phyloP scores from a whole-genome alignment of 306 rosid genomes.

The Ormosia emarginata region DNA sequence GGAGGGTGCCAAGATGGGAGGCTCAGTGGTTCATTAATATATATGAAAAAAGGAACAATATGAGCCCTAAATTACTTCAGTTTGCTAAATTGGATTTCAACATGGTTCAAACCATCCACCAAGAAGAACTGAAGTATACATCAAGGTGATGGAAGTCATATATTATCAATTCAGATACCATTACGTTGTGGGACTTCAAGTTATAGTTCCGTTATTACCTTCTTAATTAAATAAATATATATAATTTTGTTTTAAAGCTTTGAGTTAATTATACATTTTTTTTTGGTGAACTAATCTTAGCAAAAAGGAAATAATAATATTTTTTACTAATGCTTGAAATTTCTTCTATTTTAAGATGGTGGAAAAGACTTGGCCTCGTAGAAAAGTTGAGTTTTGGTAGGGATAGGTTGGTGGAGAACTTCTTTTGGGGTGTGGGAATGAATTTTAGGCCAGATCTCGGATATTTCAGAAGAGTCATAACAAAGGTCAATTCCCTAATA shows the following conservation, averaged over 20 bases:
- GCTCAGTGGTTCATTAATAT: constrained; percentile 19
- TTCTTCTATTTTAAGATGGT: constrained; percentile 7
- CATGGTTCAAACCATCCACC: constrained; percentile 3
- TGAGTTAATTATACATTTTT: too few species aligned
- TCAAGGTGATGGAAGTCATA: neutral
- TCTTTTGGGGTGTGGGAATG: constrained; percentile 9
- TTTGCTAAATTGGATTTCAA: constrained; percentile 10
- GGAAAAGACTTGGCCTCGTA: neutral
- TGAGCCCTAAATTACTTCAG: neutral
- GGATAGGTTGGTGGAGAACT: constrained; percentile 15
- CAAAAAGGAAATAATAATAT: too few species aligned
- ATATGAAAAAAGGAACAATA: neutral
- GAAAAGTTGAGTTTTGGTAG: neutral
- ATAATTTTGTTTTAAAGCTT: too few species aligned
- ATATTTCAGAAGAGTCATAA: neutral
- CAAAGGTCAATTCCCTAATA: neutral
- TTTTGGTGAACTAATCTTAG: too few species aligned
- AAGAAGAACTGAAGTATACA: neutral
- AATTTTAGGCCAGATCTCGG: neutral
- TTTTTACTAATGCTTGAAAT: neutral
- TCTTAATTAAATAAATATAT: too few species aligned
- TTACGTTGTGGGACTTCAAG: too few species aligned
- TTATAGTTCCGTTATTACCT: too few species aligned
- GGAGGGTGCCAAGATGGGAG: constrained; percentile 36
- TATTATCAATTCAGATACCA: too few species aligned